phyloP scores from a whole-genome alignment of 116 monocot species.

The Zostera marina region DNA sequence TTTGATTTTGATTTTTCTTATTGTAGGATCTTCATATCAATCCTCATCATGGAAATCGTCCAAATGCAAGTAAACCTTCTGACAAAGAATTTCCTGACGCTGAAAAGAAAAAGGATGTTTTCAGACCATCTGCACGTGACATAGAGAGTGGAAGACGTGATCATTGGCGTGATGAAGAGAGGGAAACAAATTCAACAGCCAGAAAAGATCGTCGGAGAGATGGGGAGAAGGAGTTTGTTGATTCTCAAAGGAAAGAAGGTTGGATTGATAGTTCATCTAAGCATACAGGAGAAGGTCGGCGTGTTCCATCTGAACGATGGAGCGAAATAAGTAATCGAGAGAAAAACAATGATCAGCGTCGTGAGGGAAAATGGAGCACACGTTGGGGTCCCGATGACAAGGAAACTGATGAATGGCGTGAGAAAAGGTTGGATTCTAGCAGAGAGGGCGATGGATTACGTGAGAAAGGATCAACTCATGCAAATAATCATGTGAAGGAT shows the following conservation, averaged over 20 bases:
- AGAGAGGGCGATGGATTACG: constrained; percentile 35
- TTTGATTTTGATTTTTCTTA: neutral
- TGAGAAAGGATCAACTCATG: constrained; percentile 29
- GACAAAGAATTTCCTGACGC: constrained; percentile 25
- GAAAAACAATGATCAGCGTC: constrained; percentile 45
- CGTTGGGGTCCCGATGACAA: constrained; percentile 94
- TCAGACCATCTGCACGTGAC: constrained; percentile 45
- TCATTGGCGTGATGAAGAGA: constrained; percentile 92
- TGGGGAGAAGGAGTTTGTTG: constrained; percentile 36
- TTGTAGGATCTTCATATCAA: constrained; percentile 45
- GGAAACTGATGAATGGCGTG: constrained; percentile 50
- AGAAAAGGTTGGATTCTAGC: constrained; percentile 48
- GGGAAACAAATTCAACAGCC: constrained; percentile 44
- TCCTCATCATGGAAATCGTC: constrained; percentile 18
- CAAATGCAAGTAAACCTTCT: constrained; percentile 24
- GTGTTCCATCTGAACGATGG: constrained; percentile 41
- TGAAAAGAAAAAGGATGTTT: constrained; percentile 50
- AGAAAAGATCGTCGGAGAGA: constrained; percentile 68
- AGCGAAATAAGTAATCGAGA: constrained; percentile 42
- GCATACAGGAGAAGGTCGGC: constrained; percentile 35
- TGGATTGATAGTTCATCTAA: constrained; percentile 39
- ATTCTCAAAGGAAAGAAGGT: constrained; percentile 37
- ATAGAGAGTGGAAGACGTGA: constrained; percentile 51
- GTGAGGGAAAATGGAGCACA: constrained; percentile 87
- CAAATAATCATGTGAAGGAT: constrained; percentile 33